Evolutionary conservation across 2,329 filamentous ascomycete genomes (phyloP), one percentile per base, ranked within the genome.

Genomic region (Teratosphaeria viscida): DNA sequence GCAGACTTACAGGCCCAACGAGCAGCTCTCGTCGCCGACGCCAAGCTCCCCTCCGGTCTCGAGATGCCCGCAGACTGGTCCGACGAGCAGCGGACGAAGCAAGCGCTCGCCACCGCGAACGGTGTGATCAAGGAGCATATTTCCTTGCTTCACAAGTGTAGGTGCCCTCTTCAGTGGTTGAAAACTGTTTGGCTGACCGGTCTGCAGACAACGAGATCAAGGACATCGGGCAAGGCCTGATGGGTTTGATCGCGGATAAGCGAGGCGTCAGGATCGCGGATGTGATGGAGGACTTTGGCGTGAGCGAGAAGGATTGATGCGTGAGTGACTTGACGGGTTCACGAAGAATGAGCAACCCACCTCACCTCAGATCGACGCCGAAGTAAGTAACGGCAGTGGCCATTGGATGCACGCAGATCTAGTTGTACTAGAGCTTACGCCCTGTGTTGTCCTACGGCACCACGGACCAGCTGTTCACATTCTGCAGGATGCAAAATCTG

Each of bases 201-300:
- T 12, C 7, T 39, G 52, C 57, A 58, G 57, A 89, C 73, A 89
- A 89, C 66, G 85, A 88, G 70, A 83, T 88, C 65, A 84, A 85
- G 63, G 86, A 89, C 70, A 76, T 87, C 7, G 86, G 82, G 0
- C 81, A 85, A 67, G 85, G 85, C 0, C 68, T 89, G 34, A 79
- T 88, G 73, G 85, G 84, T 0, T 72, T 89, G 66, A 82, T 89
- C 69, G 86, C 86, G 3, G 86, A 89, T 60, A 78, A 80, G 62
- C 75, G 84, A 52, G 84, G 84, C 8, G 77, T 82, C 53, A 75
- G 82, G 59, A 77, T 83, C 57, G 69, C 73, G 57, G 74, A 77
- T 35, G 73, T 81, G 12, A 78, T 79, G 68, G 75, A 76, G 59
- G 78, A 79, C 60, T 79, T 77, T 66, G 77, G 74, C 49, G 70